Evolutionary conservation across 176 grass and related monocot genomes (phyloP).

Genomic region (Guadua angustifolia): DNA sequence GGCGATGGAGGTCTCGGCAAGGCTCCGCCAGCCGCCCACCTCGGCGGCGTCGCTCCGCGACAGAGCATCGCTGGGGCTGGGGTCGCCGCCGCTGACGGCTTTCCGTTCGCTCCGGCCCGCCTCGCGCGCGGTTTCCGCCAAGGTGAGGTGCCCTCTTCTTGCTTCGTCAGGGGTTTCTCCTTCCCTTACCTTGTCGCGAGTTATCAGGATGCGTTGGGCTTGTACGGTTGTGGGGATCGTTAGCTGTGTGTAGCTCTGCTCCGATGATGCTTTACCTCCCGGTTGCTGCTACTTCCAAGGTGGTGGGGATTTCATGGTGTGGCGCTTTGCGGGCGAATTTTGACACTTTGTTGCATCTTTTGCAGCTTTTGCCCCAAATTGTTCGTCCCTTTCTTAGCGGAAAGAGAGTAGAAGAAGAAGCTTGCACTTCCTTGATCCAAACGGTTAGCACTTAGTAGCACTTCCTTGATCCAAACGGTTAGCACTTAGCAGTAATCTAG

Average conservation of each 20-base stretch:
- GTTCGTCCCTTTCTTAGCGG: too few species aligned
- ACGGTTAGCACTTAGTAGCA: not conserved
- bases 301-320: not conserved
- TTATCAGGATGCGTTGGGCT: not conserved
- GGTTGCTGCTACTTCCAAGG: not conserved
- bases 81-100: not conserved
- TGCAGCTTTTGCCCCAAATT: not conserved
- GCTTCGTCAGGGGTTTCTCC: not conserved
- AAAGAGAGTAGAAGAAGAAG: not conserved
- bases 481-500: not conserved
- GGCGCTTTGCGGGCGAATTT: not conserved
- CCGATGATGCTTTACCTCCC: not conserved
- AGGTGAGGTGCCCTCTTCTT: constrained; percentile 37
- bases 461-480: not conserved
- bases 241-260: not conserved
- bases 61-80: not conserved
- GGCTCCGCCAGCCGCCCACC: constrained; percentile 16
- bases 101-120: not conserved
- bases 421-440: not conserved
- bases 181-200: not conserved
- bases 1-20: constrained; percentile 42
- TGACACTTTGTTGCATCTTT: not conserved
- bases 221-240: not conserved
- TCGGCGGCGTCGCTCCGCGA: not conserved
- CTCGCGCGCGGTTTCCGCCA: constrained; percentile 44